phyloP scores from a whole-genome alignment of 306 rosid species.

The Cicer cuneatum region DNA sequence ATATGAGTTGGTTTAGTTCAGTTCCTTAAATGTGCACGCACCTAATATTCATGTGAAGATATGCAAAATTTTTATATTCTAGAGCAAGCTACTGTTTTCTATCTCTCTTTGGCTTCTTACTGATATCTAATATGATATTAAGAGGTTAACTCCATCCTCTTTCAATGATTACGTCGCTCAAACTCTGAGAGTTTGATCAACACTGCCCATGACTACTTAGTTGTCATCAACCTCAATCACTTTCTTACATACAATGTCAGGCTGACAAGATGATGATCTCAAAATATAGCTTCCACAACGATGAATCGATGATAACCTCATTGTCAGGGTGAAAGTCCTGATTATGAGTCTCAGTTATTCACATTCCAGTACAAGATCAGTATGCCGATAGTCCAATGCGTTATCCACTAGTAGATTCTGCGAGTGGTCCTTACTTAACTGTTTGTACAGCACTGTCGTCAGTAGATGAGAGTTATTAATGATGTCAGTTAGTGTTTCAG shows the following conservation, averaged over 20 bases:
- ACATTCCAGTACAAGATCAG: no score
- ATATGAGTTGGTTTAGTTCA: conserved; percentile 12
- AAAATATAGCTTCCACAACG: no score
- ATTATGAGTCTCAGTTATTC: no score
- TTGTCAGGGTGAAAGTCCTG: no score
- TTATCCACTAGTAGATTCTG: no score
- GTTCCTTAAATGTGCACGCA: not conserved
- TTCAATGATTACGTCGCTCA: not conserved
- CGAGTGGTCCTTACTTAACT: not conserved
- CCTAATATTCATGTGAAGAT: not conserved
- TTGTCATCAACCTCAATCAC: not conserved
- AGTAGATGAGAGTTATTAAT: not conserved
- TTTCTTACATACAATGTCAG: no score
- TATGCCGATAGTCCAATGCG: no score
- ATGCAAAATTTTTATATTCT: not conserved
- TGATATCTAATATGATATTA: not conserved
- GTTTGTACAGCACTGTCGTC: not conserved
- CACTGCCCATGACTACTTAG: not conserved
- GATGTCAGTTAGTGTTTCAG: not conserved
- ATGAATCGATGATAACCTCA: no score
- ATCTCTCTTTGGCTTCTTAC: no score
- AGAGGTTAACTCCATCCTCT: not conserved
- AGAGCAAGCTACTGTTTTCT: not conserved
- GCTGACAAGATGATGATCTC: no score
- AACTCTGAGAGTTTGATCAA: not conserved